Percentiles rank a stretch among this genome's conserved stretches.
phyloP scores from a whole-genome alignment of 345 rosid species.

The Brassica rapa region DNA sequence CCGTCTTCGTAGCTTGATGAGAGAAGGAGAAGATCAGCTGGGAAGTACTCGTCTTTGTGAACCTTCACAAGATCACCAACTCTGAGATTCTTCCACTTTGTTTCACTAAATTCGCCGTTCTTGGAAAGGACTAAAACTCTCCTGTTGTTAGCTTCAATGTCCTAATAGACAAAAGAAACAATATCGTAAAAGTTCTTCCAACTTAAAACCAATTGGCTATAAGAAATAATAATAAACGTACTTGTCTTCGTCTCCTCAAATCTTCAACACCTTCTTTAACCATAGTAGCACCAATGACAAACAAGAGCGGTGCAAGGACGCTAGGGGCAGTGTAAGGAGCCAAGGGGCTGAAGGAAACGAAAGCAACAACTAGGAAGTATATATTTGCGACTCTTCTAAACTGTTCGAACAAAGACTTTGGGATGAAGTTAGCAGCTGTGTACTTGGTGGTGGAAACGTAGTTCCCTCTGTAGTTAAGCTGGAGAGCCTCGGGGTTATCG shows the following conservation, averaged over 20 bases:
- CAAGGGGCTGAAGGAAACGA: conserved; percentile 81
- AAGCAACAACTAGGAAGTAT: conserved; percentile 87
- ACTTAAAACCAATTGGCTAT: no score
- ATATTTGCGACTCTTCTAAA: conserved; percentile 94
- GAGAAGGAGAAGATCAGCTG: conserved; percentile 86
- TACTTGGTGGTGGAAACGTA: conserved; percentile 91
- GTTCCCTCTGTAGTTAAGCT: conserved; percentile 67
- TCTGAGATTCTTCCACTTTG: conserved; percentile 68
- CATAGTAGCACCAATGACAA: conserved; percentile 87
- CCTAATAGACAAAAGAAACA: conserved; percentile 42
- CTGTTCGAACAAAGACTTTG: conserved; percentile 96
- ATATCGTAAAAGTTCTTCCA: no score
- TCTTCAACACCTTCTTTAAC: conserved; percentile 91
- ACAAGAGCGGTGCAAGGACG: conserved; percentile 66
- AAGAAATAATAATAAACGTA: conserved; percentile 36
- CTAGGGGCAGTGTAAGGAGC: conserved; percentile 81
- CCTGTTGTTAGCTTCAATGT: conserved; percentile 84
- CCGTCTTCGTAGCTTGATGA: conserved; percentile 83
- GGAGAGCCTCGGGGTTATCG: conserved; percentile 57
- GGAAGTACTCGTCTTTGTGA: conserved; percentile 70
- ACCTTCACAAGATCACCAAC: conserved; percentile 87
- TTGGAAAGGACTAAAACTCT: conserved; percentile 50
- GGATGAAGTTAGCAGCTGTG: conserved; percentile 67
- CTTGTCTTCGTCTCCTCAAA: conserved; percentile 69
- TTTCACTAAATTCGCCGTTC: conserved; percentile 43